Evolutionary conservation across 139 green algal species (phyloP), one percentile per base, ranked within the genome.

Genomic region (Picochlorum sp.): DNA sequence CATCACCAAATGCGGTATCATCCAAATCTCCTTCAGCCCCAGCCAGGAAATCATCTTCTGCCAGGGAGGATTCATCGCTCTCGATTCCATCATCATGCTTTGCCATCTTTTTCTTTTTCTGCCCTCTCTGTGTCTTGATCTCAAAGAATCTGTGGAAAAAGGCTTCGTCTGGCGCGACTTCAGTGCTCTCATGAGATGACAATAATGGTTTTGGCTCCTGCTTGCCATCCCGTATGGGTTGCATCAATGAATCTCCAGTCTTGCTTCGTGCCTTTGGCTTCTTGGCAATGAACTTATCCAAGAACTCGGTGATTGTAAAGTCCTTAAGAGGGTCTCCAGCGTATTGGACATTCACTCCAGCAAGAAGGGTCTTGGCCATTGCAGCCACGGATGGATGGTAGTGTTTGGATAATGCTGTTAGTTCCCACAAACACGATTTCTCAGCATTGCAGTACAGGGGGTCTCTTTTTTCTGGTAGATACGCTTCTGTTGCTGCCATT

Each of bases 211-310:
- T 28, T 14, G 8, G 61, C 18, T 54, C 8, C 49, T 26, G 18
- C 55, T 36, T 20, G 30, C 25, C 22, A 39, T 1, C 25, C 9
- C 26, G 16, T 24, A 78, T 51, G 7, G 84, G 87, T 73, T 94
- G 84, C 89, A 94, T 96, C n/a, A 85, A 55, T 0, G 81, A 89
- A 3, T 57, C 50, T 26, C 41, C 32, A 24, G 18, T 33, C 7
- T 9, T 33, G 10, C 16, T 10, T 20, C 50, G 9, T 37, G 79
- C 74, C 77, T 96, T 96, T 49, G 85, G 68, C 65, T 96, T 95
- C 65, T 91, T 93, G 43, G 84, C 65, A 12, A 96, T 73, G 41
- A 96, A 96, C 68, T 93, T 93, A 76, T 96, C 89, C 43, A 98
- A 73, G 75, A 98, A 97, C 25, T 77, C 68, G 4, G 57, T 55